These are phyloP conservation scores for Fremontodendron californicum DNA, from an alignment of 345 rosid genomes.

Conservation along the genomic window DNA sequence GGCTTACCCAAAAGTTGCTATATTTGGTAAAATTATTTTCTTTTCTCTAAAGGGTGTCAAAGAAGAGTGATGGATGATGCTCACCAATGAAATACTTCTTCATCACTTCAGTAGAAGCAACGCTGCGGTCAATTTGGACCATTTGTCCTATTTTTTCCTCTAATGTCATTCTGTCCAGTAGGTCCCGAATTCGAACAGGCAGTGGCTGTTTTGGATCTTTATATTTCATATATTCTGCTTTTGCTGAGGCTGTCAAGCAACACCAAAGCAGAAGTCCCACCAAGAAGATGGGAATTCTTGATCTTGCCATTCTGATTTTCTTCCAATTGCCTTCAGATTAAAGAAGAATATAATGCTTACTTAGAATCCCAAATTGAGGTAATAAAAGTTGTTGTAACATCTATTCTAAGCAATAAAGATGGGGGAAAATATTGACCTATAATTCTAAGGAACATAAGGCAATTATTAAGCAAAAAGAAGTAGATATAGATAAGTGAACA, in stretches of 20 bases:
- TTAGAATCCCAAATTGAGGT: neutral
- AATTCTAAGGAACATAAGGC: neutral
- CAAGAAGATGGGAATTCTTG: neutral
- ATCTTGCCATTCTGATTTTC: slow-evolving; percentile 8
- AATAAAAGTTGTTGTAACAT: neutral
- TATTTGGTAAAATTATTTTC: neutral
- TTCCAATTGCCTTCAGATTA: neutral
- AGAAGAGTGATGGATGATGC: neutral
- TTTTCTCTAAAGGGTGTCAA: neutral
- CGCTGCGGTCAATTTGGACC: slow-evolving; percentile 40
- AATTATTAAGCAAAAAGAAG: neutral
- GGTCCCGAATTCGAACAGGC: slow-evolving; percentile 36
- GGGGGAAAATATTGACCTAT: neutral
- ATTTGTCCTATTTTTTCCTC: slow-evolving; percentile 61
- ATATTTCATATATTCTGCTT: slow-evolving; percentile 29
- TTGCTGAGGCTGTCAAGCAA: neutral
- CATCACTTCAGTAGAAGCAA: slow-evolving; percentile 35
- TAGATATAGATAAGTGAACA: neutral
- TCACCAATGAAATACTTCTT: slow-evolving; percentile 68
- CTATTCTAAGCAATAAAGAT: neutral
- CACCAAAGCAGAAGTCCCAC: slow-evolving; percentile 13
- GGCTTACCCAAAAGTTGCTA: neutral
- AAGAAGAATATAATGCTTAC: neutral
- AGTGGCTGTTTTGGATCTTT: slow-evolving; percentile 42
- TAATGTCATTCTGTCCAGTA: slow-evolving; percentile 43